Conservation (phyloP, 2,329 filamentous ascomycete genomes). For the Teratosphaeria gauchensis region DNA sequence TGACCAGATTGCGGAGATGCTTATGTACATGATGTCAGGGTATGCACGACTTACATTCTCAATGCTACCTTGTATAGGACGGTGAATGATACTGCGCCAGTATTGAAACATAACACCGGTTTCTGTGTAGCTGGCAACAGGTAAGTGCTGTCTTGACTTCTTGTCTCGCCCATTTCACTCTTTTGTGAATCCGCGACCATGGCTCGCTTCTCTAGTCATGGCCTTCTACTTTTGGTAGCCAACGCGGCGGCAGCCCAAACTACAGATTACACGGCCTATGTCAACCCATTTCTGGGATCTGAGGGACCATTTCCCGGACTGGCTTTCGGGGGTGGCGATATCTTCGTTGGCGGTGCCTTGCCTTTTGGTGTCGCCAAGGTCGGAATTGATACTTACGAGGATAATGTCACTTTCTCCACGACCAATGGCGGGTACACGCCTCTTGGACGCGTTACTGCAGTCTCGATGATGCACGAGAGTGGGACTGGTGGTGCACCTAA, state of each 20-base stretch:
- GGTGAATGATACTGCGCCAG: slow-evolving; percentile 4
- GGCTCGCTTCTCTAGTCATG: not conserved
- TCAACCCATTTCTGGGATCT: slow-evolving; percentile 43
- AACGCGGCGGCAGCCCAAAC: not conserved
- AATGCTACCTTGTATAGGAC: slow-evolving; percentile 2
- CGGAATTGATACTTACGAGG: slow-evolving; percentile 32
- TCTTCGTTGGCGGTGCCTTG: slow-evolving; percentile 33
- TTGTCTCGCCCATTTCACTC: not conserved
- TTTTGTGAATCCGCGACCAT: not conserved
- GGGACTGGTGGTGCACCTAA: slow-evolving; percentile 62
- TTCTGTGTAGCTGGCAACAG: not conserved
- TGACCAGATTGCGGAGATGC: slow-evolving; percentile 1
- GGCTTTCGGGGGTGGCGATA: slow-evolving; percentile 35
- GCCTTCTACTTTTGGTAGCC: not conserved
- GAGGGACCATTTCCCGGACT: slow-evolving; percentile 37
- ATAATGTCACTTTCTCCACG: slow-evolving; percentile 25
- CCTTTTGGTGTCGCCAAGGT: slow-evolving; percentile 37
- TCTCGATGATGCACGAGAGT: slow-evolving; percentile 51
- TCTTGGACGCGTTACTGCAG: slow-evolving; percentile 26
- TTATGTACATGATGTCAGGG: slow-evolving; percentile 4
- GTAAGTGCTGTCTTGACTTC: not conserved
- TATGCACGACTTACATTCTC: not conserved
- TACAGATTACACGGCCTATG: slow-evolving; percentile 33
- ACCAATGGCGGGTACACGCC: slow-evolving; percentile 34
- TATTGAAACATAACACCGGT: not conserved